Percentiles rank a stretch among this genome's conserved stretches.
Evolutionary conservation across 345 rosid species (phyloP).

Genomic region (Lepidium sativum): DNA sequence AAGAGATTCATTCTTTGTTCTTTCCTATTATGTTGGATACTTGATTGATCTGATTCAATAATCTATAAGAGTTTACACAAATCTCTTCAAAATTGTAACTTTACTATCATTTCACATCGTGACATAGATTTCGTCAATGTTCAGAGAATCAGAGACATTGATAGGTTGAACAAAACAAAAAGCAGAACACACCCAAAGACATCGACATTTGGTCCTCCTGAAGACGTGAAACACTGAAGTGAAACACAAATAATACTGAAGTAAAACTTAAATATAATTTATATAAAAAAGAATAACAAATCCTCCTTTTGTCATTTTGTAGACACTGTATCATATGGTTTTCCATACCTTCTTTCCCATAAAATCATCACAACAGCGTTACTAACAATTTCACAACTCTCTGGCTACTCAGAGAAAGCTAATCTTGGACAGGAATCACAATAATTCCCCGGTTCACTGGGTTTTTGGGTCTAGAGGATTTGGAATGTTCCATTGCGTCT

Average conservation of each 20-base stretch:
- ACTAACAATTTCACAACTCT: conserved; percentile 9
- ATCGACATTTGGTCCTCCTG: neutral
- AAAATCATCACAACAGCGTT: conserved; percentile 9
- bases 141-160: neutral
- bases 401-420: conserved; percentile 12
- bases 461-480: neutral
- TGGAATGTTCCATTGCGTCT: neutral
- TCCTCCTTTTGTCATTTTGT: neutral
- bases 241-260: neutral
- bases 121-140: neutral
- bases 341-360: conserved; percentile 3
- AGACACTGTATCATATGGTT: conserved; percentile 14
- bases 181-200: neutral
- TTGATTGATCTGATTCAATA: neutral
- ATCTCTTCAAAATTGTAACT: neutral
- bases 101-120: neutral
- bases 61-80: conserved; percentile 1
- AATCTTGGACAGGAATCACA: neutral
- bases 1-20: conserved; percentile 1
- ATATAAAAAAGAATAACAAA: conserved; percentile 1
- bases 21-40: neutral
- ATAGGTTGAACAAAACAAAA: neutral
- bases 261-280: neutral
- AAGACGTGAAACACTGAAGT: neutral
- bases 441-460: neutral